Evolutionary conservation across 495 filamentous ascomycete genomes (phyloP), one percentile per base, ranked within the genome.

Genomic region (Cercophora sp.): DNA sequence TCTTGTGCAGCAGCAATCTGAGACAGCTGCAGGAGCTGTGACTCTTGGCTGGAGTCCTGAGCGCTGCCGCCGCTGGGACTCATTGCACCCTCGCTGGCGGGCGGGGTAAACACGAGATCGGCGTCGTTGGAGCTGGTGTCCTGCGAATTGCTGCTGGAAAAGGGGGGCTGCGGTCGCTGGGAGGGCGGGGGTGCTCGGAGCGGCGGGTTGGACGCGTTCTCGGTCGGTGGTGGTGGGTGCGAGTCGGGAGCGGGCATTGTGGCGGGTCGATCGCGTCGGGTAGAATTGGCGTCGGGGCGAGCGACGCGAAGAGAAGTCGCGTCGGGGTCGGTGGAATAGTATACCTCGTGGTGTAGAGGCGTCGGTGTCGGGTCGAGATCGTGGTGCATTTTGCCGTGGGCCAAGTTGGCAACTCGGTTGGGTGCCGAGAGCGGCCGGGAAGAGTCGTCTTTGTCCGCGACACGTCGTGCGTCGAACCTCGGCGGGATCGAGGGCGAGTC

Each of bases 1-100:
- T 73, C 66, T 62, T 75, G 77, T 19, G 71, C 67, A 18, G 78
- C 76, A 16, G 78, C 78, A 34, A 79, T 63, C 47, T 79, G 74
- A 13, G 78, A 80, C 2, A 81, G 62, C 54, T 78, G 77, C 29
- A 76, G 62, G 34, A 79, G 59, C 51, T 79, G 77, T 8, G 72
- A 78, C 24, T 73, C 69, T 53, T 75, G 72, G 53, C 70, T 75
- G 34, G 72, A 74, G 27, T 55, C 58, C 44, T 64, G 67, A 31
- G 51, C 59, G 52, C 67, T 69, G 35, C 56, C 61, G 41, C 61
- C 56, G 20, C 54, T 62, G 25, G 66, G 66, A 55, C 70, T 75
- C 46, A 62, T 54, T 48, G 66, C 62, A 43, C 66, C 70, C 37
- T 76, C 75, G 63, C 70, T 76, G 6, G 62, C 67, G 36, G 72